Evolutionary conservation across 1,139 yeast genomes (phyloP), one percentile per base, ranked within the genome.

Genomic region (Zygosaccharomyces pseudobailii): DNA sequence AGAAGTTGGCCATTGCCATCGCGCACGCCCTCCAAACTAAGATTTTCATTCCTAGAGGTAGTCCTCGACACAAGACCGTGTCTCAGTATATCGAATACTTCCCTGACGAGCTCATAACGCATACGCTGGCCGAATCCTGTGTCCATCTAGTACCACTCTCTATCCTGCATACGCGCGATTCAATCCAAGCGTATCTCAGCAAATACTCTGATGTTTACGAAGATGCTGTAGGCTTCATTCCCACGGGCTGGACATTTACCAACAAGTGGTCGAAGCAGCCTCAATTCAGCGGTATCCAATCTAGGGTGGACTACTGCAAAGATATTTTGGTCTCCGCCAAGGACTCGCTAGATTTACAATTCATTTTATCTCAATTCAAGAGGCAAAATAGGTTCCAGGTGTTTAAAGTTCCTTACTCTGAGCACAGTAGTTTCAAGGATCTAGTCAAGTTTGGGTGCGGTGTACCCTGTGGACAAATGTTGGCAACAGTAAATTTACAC

Each of bases 381-480:
- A 51, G 51, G 6, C 54, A 58, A 36, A 50, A 58, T 41, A 56
- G 61, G 35, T 57, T 70, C 51, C 75, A 82, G 45, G 69, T 81
- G 1, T 82, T 82, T 58, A 69, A 79, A 31, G 75, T 90, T 0
- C 97, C 97, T 0, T 92, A 92, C 61, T 84, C 95, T 58, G 98
- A 92, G 62, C 98, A 92, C 68, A 88, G 96, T 10, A 87, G 95
- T 44, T 90, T 82, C 59, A 71, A 86, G 40, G 97, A 92, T 59
- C 71, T 92, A 42, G 73, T 82, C 6, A 74, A 76, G 52, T 87
- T 90, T 60, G 78, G 82, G 31, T 69, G 75, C 2, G 69, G 74
- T 32, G 61, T 87, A 44, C 67, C 74, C 7, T 74, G 79, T 52
- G 68, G 69, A 0, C 60, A 73, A 40, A 76, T 88, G 10, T 79